Evolutionary conservation across 2,329 filamentous ascomycete genomes (phyloP), one percentile per base, ranked within the genome.

Genomic region (Botrytis byssoidea): DNA sequence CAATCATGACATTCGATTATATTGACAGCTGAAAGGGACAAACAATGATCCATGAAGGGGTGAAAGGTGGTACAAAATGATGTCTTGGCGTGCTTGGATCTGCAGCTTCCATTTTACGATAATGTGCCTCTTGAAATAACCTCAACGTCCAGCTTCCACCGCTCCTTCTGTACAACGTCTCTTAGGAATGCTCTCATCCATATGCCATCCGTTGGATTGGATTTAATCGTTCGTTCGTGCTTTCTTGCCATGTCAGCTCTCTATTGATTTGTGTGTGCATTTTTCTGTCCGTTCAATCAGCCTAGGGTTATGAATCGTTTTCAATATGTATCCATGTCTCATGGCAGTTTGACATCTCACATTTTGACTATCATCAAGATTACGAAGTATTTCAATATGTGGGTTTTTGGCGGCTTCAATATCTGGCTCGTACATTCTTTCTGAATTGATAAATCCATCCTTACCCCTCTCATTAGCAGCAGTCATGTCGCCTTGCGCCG

Each of bases 111-210:
- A 57, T 32, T 42, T 57, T 42, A 68, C 46, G 35, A 68, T 29
- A 51, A 51, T 51, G 32, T 67, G 40, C 40, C 44, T 67, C 44
- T 67, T 20, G 3, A 55, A 46, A 46, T n/a, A 35, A 66, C 63
- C 42, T 68, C 48, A 68, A 68, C 65, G 25, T 68, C 66, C 48
- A 68, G 48, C 66, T 68, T 68, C 66, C 66, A 68, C 66, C 66
- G 66, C 66, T 68, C 48, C 48, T 57, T 42, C 48, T 68, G 48
- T 57, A 68, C 66, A 68, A 68, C 48, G 6, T 35, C 29, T 25
- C n/a, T 6, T 9, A 10, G 18, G 18, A 29, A 29, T 18, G 40
- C 25, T 29, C 29, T 64, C 22, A 22, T 40, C 22, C 10, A 16
- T 51, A n/a, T 48, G 14, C 5, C 18, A 32, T 65, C 8, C 25